Evolutionary conservation across 768 basidiomycete genomes (phyloP), one percentile per base, ranked within the genome.

Genomic region (Dacryopinax primogenitus): DNA sequence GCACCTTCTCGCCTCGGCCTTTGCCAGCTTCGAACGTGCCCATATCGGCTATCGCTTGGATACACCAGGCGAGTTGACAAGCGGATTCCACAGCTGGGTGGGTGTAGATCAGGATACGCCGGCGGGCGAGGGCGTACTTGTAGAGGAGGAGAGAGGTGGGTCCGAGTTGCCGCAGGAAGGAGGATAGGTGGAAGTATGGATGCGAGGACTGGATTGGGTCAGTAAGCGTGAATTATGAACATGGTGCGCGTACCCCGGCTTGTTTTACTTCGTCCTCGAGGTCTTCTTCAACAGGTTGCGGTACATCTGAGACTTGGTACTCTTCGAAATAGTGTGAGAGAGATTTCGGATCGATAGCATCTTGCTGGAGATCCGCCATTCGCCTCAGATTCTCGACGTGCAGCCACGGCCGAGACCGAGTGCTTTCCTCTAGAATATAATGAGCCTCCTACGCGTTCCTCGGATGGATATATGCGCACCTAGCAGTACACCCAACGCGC

Each of bases 21-120:
- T 66, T 66, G 18, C 66, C 65, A 1, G 66, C 30, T 12, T 36
- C 51, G n/a, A 64, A 66, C 12, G 67, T 67, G 58, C 32, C 51
- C 26, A 58, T 58, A n/a, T 66, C 63, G 21, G 58, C 37, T 35
- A 65, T 30, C 36, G 28, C 64, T 23, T 63, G 63, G 39, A 26
- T 58, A 35, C 62, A 66, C 45, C 36, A 66, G 58, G 83, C 83
- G 34, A 92, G 78, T 2, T 87, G 80, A 68, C 87, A 90, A 0
- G 90, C 87, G 0, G 84, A 82, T 71, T 91, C 87, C 13, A 91
- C 87, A 0, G 89, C 87, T 0, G 89, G 88, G 1, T 84, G 76
- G 0, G 90, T 88, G 71, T 88, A 88, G 34, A 92, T 85, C 36
- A 92, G 76, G n/a, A 92, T 82, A 16, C 90, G 79, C 63, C 80